Evolutionary conservation across 2,329 filamentous ascomycete species (phyloP), one percentile per base, ranked within the genome.

Genomic region (Simplicillium aogashimaense): DNA sequence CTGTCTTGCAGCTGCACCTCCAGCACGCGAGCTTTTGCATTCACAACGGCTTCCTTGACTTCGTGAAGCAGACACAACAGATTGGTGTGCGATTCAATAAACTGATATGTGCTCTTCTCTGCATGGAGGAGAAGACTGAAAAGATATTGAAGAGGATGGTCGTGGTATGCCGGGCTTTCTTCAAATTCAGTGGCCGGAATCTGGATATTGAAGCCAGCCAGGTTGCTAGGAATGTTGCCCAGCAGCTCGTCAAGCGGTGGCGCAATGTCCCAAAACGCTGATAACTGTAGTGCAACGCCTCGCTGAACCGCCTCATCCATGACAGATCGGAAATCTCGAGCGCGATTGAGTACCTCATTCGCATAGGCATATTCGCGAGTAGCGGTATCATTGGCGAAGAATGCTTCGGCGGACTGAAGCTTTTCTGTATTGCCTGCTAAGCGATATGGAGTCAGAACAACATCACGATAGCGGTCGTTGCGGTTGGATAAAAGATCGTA

Each of bases 251-350:
- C 72, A 1, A 98, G 72, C 3, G 81, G 79, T 3, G 92, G 92
- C 2, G 89, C 90, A 52, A 97, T 94, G 55, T 98, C 92, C 92
- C 92, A 98, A 59, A 97, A 98, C 0, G 90, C 89, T 9, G 83
- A 89, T 3, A 95, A 74, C 61, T 97, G 92, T 41, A 87, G 77
- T 57, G 95, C 88, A 10, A 97, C 87, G 13, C 90, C 92, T 9
- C 86, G 80, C 15, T 81, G 79, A 16, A 95, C 89, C 41, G 92
- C 92, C 50, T 81, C 74, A 56, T 95, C 87, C 25, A 95, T 78
- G 7, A 92, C 77, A 36, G 74, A 72, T 49, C 86, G 73, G 55
- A 97, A 89, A 16, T 83, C 80, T 49, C 86, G 76, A 15, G 82
- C 80, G 11, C 92, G 80, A 47, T 77, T 72, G 28, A 89, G 66